Evolutionary conservation across 345 rosid species (phyloP).

Genomic region (Gossypium thurberi): DNA sequence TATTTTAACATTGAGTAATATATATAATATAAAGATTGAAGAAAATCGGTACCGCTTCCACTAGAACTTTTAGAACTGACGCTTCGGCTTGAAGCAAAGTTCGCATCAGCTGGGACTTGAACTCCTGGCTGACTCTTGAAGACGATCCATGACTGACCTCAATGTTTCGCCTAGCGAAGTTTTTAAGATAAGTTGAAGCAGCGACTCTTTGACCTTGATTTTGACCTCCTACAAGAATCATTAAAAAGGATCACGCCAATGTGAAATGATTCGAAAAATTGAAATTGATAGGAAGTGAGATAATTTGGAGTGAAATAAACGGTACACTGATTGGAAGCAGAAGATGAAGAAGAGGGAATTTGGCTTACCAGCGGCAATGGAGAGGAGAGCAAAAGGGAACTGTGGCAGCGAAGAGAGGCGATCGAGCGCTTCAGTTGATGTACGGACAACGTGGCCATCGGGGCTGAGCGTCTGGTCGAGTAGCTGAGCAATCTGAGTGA

Average conservation of each 20-base stretch:
- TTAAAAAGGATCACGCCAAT: background rate
- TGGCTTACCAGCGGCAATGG: conserved; percentile 49
- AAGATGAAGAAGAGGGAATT: background rate
- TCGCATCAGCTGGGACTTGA: conserved; percentile 64
- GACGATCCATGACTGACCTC: conserved; percentile 21
- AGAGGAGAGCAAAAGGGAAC: conserved; percentile 68
- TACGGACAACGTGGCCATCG: conserved; percentile 42
- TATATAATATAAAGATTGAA: background rate
- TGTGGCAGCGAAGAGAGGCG: conserved; percentile 52
- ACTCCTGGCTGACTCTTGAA: conserved; percentile 52
- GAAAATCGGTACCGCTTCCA: conserved; percentile 52
- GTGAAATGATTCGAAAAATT: background rate
- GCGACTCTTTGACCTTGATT: conserved; percentile 57
- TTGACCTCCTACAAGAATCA: conserved; percentile 40
- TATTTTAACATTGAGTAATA: background rate
- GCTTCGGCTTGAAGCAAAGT: conserved; percentile 55
- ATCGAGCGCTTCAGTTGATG: conserved; percentile 61
- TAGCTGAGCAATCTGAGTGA: conserved; percentile 37
- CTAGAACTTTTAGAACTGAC: conserved; percentile 62
- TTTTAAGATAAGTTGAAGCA: conserved; percentile 76
- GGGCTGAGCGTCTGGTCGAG: conserved; percentile 56
- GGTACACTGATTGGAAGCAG: background rate
- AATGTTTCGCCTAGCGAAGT: conserved; percentile 47
- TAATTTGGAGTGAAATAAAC: background rate
- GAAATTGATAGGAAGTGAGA: background rate